Percentiles rank a stretch among this genome's conserved stretches.
Evolutionary conservation across 1,139 yeast genomes (phyloP).

Genomic region (Sugiyamaella novakii): DNA sequence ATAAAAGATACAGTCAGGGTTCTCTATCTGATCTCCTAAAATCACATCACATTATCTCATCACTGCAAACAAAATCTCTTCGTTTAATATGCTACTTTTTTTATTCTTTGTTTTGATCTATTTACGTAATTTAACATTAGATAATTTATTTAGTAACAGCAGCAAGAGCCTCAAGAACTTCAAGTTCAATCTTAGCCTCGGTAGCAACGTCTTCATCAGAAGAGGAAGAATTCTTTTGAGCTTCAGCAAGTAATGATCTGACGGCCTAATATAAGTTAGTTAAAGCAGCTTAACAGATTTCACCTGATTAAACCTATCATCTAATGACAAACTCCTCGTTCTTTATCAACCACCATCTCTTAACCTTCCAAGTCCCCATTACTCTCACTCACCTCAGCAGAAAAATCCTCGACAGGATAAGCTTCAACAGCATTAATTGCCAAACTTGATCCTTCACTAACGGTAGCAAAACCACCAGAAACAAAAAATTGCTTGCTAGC

Average conservation of each 20-base stretch:
- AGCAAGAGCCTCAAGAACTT: conserved; percentile 92
- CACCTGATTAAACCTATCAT: too few species aligned
- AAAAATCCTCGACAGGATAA: conserved; percentile 86
- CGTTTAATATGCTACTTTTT: conserved; percentile 13
- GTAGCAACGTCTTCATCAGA: conserved; percentile 86
- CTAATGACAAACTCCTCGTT: too few species aligned
- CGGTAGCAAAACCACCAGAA: conserved; percentile 96
- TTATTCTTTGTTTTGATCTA: conserved; percentile 9
- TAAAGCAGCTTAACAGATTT: neutral
- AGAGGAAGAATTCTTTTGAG: conserved; percentile 86
- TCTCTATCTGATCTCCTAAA: neutral
- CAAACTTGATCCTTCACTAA: conserved; percentile 91
- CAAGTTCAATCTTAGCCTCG: conserved; percentile 93
- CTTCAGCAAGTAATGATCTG: conserved; percentile 83
- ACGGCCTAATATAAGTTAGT: conserved; percentile 49
- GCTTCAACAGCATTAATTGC: conserved; percentile 96
- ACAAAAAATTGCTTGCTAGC: conserved; percentile 80
- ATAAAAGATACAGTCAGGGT: neutral
- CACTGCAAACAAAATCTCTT: neutral
- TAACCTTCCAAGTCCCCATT: too few species aligned
- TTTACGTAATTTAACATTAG: conserved; percentile 11
- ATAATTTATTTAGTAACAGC: conserved; percentile 72
- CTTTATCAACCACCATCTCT: too few species aligned
- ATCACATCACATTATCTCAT: too few species aligned
- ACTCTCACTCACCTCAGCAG: conserved; percentile 55